A percentile compares a stretch with the other conserved stretches of the same genome.
phyloP scores from a whole-genome alignment of 78 protist genomes.

The Pigoraptor vietnamica region DNA sequence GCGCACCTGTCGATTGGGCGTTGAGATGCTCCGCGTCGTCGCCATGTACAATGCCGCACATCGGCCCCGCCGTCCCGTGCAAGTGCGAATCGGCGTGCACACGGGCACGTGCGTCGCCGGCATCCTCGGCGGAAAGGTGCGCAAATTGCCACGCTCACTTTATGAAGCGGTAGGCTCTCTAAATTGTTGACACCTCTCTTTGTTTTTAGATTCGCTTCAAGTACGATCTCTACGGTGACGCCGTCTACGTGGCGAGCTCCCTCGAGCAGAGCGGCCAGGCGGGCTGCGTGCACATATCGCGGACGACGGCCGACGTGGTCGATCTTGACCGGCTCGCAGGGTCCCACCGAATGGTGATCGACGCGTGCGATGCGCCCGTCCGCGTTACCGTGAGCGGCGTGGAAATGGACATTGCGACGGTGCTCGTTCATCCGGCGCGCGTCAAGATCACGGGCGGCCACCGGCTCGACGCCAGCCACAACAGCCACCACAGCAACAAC shows the following conservation, averaged over 20 bases:
- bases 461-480: neutral
- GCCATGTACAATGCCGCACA: neutral
- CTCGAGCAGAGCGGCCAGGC: neutral
- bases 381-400: neutral
- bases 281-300: neutral
- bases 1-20: neutral
- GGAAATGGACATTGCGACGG: neutral
- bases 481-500: too few species aligned
- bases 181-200: neutral
- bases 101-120: neutral
- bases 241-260: neutral
- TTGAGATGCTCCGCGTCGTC: neutral
- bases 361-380: neutral
- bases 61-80: neutral
- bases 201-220: neutral
- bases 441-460: neutral
- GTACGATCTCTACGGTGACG: neutral
- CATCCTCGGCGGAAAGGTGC: neutral
- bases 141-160: neutral
- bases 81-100: neutral
- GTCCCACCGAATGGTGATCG: neutral
- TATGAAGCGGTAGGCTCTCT: neutral
- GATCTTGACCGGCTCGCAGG: neutral
- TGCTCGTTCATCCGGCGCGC: neutral
- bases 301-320: neutral